Evolutionary conservation across 2,329 filamentous ascomycete species (phyloP), one percentile per base, ranked within the genome.

Genomic region (Cladosporium sp.): DNA sequence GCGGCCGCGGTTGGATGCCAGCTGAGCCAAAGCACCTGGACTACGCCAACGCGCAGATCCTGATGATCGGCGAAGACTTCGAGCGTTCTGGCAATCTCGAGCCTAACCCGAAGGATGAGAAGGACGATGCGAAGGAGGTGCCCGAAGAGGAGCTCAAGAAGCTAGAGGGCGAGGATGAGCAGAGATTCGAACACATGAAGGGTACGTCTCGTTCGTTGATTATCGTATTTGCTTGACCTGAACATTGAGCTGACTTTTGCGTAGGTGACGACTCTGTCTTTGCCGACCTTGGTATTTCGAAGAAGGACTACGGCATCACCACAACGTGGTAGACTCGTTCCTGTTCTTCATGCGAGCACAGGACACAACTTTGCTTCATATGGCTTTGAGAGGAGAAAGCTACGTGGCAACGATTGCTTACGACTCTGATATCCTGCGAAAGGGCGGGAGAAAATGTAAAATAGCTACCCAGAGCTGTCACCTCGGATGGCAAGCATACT

Each of bases 1-100:
- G 81, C 15, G 80, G 83, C 6, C 79, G 88, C 2, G 85, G 89
- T 45, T 96, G 92, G 92, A 80, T 85, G 58, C 85, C 89, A 0
- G 80, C 89, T 0, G 79, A 87, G 64, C 89, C 91, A 0, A 84
- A 88, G 59, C 85, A 92, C 65, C 78, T 96, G 3, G 82, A 93
- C 66, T 90, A 89, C 68, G 80, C 80, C 36, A 88, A 90, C 64
- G 83, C 88, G 0, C 90, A 96, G 69, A 81, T 96, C 56, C 75
- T 96, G 9, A 80, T 96, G 59, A 87, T 96, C 45, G 91, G 92
- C 6, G 85, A 90, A 66, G 81, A 81, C 1, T 76, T 74, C 22
- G 78, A 83, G 0, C 82, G 82, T 2, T 76, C 79, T 3, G 83
- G 82, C 60, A 86, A 84, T 0, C 75, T 84, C 0, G 80, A 86